Evolutionary conservation across 2,329 filamentous ascomycete species (phyloP), one percentile per base, ranked within the genome.

Genomic region (Claviceps fusiformis): DNA sequence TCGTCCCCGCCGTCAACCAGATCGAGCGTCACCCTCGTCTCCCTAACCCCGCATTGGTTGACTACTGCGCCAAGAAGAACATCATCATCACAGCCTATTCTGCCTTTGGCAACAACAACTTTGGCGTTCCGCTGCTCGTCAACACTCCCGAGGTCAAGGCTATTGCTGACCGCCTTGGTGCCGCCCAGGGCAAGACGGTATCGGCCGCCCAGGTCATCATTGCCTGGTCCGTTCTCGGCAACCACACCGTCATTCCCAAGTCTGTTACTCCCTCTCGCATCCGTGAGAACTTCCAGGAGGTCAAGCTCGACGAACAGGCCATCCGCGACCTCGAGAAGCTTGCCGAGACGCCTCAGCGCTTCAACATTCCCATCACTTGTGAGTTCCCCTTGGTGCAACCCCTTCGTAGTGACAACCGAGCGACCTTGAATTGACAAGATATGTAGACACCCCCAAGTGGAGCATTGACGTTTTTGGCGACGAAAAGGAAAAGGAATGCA

Each of bases 171-270:
- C 71, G 70, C 56, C 64, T 72, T 51, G 61, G 64, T 57, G 55
- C 60, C 53, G 58, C 60, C 54, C 64, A 67, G 61, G 67, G 67
- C 59, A 68, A 66, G 70, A 62, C 61, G 49, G 69, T 72, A 56
- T 73, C 71, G 13, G 65, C 69, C 17, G 72, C 73, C 48, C 73
- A 75, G 62, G 71, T 74, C 58, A 63, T 75, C 75, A 68, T 82
- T 71, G 65, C 83, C 73, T 83, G 82, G 81, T 67, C 73, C 72
- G 66, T 76, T 70, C 62, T 75, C 48, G 69, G 81, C 61, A 83
- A 82, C 54, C 83, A 83, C 70, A 80, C 75, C 61, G 86, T 89
- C 61, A 88, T 89, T 62, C 86, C 86, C 64, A 89, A 89, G 76
- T 84, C 79, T 24, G 84, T 88, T 59, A 87, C 79, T 55, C 75